Base-by-base conservation (phyloP, 352 stramenopile species). In the Pythium aquatile region DNA sequence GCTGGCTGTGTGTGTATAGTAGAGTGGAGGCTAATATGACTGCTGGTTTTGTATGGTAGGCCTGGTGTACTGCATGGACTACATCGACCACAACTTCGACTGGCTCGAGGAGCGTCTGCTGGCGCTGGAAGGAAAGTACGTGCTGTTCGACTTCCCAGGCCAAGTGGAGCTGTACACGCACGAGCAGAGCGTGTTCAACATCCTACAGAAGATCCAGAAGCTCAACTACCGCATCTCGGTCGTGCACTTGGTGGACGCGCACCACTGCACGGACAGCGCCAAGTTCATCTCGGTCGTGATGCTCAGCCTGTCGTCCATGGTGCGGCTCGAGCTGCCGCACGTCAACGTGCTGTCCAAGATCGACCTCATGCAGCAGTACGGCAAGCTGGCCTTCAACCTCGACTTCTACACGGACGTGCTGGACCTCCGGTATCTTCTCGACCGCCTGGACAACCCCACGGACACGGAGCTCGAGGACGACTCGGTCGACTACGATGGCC, bases 81-180 rank as follows among this genome's bases (percentile, higher is more conserved):
- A 99, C 77, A 88, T 99, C 11, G 73, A 98, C 49, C 78, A 98
- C 55, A 99, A 99, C 78, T 92, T 99, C 58, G 97, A 99, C 66
- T 99, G 98, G 98, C 79, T 99, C 11, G 79, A 98, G 61, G 94
- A 99, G 29, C 82, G 88, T 17, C 97, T 98, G 63, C 80, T 83
- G n/a, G 48, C 53, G 46, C 66, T 91, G 37, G 69, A 81, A 69
- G 72, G 97, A 72, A 97, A 98, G 60, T 99, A 99, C 81, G 73
- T 99, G 10, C 78, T 99, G 16, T 97, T 99, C 42, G 98, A 99
- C 84, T 99, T 98, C 83, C 97, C 98, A 2, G 98, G 98, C 0
- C 98, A 99, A 83, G 91, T 99, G 49, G 98, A 99, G 79, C 83
- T 99, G 52, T 99, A 99, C 75, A 99, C 97, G n/a, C 97, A 99